Evolutionary conservation across 306 rosid species (phyloP), one percentile per base, ranked within the genome.

Genomic region (Psophocarpus tetragonolobus): DNA sequence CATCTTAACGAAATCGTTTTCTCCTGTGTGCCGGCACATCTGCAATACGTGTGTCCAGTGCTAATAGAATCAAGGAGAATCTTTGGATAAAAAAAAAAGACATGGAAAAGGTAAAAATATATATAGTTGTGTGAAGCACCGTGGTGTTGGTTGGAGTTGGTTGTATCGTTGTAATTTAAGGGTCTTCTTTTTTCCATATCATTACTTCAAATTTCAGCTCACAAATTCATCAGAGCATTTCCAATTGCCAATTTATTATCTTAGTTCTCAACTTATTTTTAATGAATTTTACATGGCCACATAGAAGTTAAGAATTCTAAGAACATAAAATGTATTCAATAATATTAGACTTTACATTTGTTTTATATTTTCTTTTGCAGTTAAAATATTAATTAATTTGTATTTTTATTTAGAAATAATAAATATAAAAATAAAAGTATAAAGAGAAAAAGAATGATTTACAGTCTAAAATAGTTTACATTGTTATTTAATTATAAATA

Each of bases 21-120:
- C 84, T 75, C 80, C 86, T 65, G 26, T 64, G 91, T 75, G 86
- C 83, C 84, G 83, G 91, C 89, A 81, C 83, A 76, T 84, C 70
- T 78, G 81, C 80, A 81, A 78, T 75, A 57, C 71, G 30, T 78
- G 75, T 81, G 84, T 84, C 89, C 85, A 69, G 85, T 78, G 82
- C 89, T 60, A 80, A 76, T 78, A 76, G 82, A 74, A 51, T 81
- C 56, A 68, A 68, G 85, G 82, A 71, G 76, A 44, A 54, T 33
- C 80, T 54, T 35, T 26, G 35, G 12, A 53, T 41, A 42, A 53
- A 61, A 48, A 68, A 42, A 11, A 80, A 78, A 70, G 30, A 74
- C 57, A 24, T n/a, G 63, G 41, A 44, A 61, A 61, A 35, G 67
- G 33, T 54, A 32, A 68, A 80, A 67, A 80, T n/a, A 80, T 45